phyloP scores from a whole-genome alignment of 2,329 filamentous ascomycete genomes.

The Aureobasidium mangrovei region DNA sequence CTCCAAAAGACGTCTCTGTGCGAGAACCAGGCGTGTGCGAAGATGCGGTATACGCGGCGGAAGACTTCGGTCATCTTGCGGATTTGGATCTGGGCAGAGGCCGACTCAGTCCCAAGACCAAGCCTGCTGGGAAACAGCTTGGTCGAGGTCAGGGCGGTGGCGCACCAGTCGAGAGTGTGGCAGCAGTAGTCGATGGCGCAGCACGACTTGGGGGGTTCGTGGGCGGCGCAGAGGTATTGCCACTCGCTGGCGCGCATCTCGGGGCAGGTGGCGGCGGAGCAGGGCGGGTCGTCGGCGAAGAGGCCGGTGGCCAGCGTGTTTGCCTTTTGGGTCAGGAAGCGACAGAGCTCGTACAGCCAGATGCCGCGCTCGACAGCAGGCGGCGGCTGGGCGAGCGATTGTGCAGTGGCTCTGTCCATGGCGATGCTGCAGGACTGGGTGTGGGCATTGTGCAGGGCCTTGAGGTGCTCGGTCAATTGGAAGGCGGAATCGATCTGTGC shows the following conservation, averaged over 20 bases:
- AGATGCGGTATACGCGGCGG: slow-evolving; percentile 86
- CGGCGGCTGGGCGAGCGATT: slow-evolving; percentile 69
- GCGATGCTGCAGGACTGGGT: slow-evolving; percentile 58
- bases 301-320: slow-evolving; percentile 89
- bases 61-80: slow-evolving; percentile 94
- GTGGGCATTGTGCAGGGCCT: slow-evolving; percentile 65
- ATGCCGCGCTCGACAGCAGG: slow-evolving; percentile 74
- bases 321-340: slow-evolving; percentile 88
- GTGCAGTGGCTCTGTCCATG: slow-evolving; percentile 66
- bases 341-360: slow-evolving; percentile 96
- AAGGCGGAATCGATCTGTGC: slow-evolving; percentile 88
- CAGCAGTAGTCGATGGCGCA: slow-evolving; percentile 99
- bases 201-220: slow-evolving; percentile 92
- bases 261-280: slow-evolving; percentile 79
- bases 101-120: slow-evolving; percentile 40
- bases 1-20: slow-evolving; percentile 93
- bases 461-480: slow-evolving; percentile 93
- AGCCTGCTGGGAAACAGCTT: slow-evolving; percentile 92
- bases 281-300: slow-evolving; percentile 82
- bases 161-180: slow-evolving; percentile 96
- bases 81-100: slow-evolving; percentile 44
- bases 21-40: slow-evolving; percentile 98
- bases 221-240: slow-evolving; percentile 97
- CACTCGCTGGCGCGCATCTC: slow-evolving; percentile 99
- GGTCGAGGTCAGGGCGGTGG: slow-evolving; percentile 84